Conservation (phyloP, 192 early-diverging fungal species). For the Dissophora ornata region DNA sequence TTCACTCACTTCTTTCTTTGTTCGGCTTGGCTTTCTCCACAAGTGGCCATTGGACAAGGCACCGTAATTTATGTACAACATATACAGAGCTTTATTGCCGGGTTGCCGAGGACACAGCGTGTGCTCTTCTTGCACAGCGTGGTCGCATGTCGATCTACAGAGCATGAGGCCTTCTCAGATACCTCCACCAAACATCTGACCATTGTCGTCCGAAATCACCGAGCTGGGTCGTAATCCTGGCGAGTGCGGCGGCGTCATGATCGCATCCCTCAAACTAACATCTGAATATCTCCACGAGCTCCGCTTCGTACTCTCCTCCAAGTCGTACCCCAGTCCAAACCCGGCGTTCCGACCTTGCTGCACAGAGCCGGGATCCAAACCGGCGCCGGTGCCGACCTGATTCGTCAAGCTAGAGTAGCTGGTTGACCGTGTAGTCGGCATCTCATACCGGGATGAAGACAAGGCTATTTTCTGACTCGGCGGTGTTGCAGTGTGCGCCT, state of each 20-base stretch:
- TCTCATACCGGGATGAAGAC: neutral
- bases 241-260: conserved; percentile 22
- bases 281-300: conserved; percentile 19
- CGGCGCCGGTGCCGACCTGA: conserved; percentile 34
- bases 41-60: no score
- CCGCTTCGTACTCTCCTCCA: conserved; percentile 11
- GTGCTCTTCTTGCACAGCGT: no score
- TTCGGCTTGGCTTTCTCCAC: conserved; percentile 16
- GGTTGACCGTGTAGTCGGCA: neutral
- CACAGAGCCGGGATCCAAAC: conserved; percentile 28
- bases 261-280: conserved; percentile 17
- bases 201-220: conserved; percentile 17
- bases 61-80: no score
- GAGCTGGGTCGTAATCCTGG: conserved; percentile 21
- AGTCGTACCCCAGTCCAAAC: conserved; percentile 34
- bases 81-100: no score
- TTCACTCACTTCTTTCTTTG: no score
- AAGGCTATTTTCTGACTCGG: conserved; percentile 1
- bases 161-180: neutral
- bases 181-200: conserved; percentile 1
- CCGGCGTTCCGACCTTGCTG: conserved; percentile 34
- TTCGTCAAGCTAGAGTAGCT: conserved; percentile 12
- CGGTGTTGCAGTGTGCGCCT: neutral
- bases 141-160: no score
- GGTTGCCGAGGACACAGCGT: no score